Percentiles rank a stretch among this genome's conserved stretches.
Conservation (phyloP, 2,329 filamentous ascomycete species). For the Fusarium miscanthi region DNA sequence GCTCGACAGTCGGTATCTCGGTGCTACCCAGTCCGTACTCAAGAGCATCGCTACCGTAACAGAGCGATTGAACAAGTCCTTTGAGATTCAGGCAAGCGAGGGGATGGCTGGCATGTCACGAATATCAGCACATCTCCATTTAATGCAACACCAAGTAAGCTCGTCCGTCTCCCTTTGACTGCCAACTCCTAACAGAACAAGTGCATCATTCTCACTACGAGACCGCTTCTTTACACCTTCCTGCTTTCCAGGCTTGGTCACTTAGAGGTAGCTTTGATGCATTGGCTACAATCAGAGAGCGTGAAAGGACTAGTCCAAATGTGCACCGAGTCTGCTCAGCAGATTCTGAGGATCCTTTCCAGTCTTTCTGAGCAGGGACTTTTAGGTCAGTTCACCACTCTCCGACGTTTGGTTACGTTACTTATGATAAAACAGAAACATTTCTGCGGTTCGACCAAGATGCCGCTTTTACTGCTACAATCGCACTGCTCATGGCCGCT, state of each 20-base stretch:
- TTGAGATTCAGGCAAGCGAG: slow-evolving; percentile 32
- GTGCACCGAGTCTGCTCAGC: slow-evolving; percentile 27
- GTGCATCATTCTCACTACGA: slow-evolving; percentile 38
- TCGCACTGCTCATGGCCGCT: slow-evolving; percentile 54
- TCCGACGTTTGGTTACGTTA: too few relatives aligned
- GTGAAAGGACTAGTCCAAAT: slow-evolving; percentile 24
- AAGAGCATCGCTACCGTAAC: slow-evolving; percentile 35
- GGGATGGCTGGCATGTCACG: slow-evolving; percentile 27
- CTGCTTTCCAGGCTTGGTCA: slow-evolving; percentile 35
- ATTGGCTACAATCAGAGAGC: slow-evolving; percentile 36
- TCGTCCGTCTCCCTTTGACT: fast-evolving
- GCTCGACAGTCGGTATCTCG: slow-evolving; percentile 38
- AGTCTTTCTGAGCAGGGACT: slow-evolving; percentile 34
- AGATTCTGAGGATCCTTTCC: slow-evolving; percentile 22
- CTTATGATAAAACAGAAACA: not conserved
- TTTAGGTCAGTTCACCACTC: slow-evolving; percentile 1
- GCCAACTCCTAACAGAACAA: not conserved
- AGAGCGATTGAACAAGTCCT: slow-evolving; percentile 29
- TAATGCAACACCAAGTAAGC: slow-evolving; percentile 36
- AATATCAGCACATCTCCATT: slow-evolving; percentile 34
- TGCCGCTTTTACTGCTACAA: slow-evolving; percentile 46
- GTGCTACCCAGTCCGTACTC: slow-evolving; percentile 33
- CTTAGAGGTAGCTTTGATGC: slow-evolving; percentile 33
- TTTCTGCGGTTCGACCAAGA: slow-evolving; percentile 31
- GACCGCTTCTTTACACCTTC: slow-evolving; percentile 36